Percentiles rank a stretch among this genome's conserved stretches.
Conservation (phyloP, 495 filamentous ascomycete genomes). For the Penicillium chermesinum region DNA sequence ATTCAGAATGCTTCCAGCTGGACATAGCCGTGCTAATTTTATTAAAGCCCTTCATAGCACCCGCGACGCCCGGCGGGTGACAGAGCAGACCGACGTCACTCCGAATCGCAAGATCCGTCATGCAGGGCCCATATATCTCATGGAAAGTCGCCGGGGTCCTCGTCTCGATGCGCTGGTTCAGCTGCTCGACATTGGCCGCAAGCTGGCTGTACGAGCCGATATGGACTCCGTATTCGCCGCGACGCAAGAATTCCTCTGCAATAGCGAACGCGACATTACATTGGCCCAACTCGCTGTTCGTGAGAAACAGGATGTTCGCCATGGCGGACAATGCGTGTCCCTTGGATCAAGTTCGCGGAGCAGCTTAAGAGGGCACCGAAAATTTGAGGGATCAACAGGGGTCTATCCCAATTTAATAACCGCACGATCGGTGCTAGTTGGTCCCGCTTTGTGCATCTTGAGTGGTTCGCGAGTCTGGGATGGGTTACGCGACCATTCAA, state of each 20-base stretch:
- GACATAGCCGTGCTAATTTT: conserved; percentile 32
- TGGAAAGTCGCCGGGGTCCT: conserved; percentile 32
- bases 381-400: not conserved
- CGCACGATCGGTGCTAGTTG: not conserved
- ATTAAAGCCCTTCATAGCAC: conserved; percentile 32
- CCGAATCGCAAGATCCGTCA: conserved; percentile 40
- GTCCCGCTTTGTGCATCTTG: not conserved
- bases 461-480: not conserved
- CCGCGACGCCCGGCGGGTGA: conserved; percentile 34
- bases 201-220: conserved; percentile 47
- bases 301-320: conserved; percentile 43
- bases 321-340: not conserved
- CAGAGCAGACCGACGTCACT: conserved; percentile 26
- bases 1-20: conserved; percentile 45
- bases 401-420: not conserved
- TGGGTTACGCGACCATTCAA: conserved; percentile 11
- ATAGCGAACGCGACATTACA: conserved; percentile 52
- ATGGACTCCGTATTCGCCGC: conserved; percentile 43
- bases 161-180: conserved; percentile 20
- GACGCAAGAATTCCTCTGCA: conserved; percentile 44
- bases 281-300: conserved; percentile 53
- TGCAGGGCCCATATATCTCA: conserved; percentile 35
- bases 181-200: conserved; percentile 23
- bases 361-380: not conserved
- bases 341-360: not conserved